Conservation (phyloP, 352 stramenopile genomes). For the Aphanomyces stellatus region DNA sequence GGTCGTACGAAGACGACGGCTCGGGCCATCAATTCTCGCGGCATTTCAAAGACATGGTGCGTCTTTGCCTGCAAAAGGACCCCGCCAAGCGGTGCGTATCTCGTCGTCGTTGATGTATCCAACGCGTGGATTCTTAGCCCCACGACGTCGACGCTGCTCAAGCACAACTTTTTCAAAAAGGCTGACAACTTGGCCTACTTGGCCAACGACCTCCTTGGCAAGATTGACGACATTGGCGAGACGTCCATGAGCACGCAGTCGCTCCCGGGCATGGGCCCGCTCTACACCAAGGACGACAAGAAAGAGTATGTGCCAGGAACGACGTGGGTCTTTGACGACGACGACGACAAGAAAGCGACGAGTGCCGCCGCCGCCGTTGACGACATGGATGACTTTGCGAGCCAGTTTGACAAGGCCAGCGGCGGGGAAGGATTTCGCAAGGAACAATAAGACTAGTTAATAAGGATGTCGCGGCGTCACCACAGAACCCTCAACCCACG, state of each 20-base stretch:
- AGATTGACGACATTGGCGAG: conserved; percentile 84
- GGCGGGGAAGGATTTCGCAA: conserved; percentile 79
- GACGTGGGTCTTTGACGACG: conserved; percentile 85
- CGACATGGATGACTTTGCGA: conserved; percentile 78
- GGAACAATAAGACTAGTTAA: conserved; percentile 22
- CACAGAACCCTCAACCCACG: neutral
- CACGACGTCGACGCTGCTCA: conserved; percentile 68
- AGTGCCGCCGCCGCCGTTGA: conserved; percentile 25
- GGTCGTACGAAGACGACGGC: conserved; percentile 83
- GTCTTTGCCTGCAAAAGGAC: conserved; percentile 84
- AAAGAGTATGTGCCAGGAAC: conserved; percentile 83
- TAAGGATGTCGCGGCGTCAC: neutral
- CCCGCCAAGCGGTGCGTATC: conserved; percentile 59
- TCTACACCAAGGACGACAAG: conserved; percentile 74
- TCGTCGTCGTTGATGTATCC: too few species aligned
- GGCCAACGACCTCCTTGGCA: conserved; percentile 50
- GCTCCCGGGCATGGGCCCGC: conserved; percentile 58
- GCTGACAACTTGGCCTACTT: conserved; percentile 60
- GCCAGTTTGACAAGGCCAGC: conserved; percentile 82
- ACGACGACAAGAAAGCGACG: conserved; percentile 34
- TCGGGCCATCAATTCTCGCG: conserved; percentile 72
- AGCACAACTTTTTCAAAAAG: conserved; percentile 88
- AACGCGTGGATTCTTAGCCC: conserved; percentile 49
- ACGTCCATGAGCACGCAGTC: conserved; percentile 81
- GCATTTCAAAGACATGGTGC: conserved; percentile 85